Percentiles rank a stretch among this genome's conserved stretches.
These are phyloP conservation scores for Aspergillus phoenicis DNA, from an alignment of 2,329 filamentous ascomycete genomes.

Conservation along the genomic window DNA sequence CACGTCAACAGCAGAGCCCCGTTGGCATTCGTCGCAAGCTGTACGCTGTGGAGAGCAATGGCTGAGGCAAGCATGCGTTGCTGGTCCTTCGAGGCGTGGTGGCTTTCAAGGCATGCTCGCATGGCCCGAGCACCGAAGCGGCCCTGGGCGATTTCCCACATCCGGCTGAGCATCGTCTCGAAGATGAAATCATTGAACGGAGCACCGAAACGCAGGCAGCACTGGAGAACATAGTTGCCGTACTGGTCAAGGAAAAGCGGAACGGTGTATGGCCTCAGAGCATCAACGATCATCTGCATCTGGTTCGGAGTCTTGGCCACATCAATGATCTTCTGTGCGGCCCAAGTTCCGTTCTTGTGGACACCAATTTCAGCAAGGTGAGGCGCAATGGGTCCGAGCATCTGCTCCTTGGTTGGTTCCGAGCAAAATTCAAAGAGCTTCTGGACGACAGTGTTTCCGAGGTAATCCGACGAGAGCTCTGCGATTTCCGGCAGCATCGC, in stretches of 20 bases:
- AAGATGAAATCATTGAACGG: slow-evolving; percentile 97
- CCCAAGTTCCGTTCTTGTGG: slow-evolving; percentile 99
- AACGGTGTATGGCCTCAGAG: slow-evolving; percentile 81
- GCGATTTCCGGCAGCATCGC: slow-evolving; percentile 97
- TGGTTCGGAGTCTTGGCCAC: slow-evolving; percentile 83
- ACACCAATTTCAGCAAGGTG: slow-evolving; percentile 95
- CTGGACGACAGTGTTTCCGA: slow-evolving; percentile 99
- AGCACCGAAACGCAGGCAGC: slow-evolving; percentile 86
- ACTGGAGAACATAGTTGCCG: slow-evolving; percentile 97
- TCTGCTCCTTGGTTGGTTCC: slow-evolving; percentile 83
- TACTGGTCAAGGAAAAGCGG: slow-evolving; percentile 96
- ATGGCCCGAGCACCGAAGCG: slow-evolving; percentile 94
- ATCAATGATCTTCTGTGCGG: slow-evolving; percentile 98
- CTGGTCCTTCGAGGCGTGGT: slow-evolving; percentile 92
- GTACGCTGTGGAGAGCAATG: slow-evolving; percentile 95
- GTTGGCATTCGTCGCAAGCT: slow-evolving; percentile 94
- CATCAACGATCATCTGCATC: slow-evolving; percentile 80
- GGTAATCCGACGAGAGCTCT: slow-evolving; percentile 90
- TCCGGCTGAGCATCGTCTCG: slow-evolving; percentile 89
- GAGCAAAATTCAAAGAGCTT: slow-evolving; percentile 98
- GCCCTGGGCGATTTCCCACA: slow-evolving; percentile 92
- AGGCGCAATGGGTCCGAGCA: slow-evolving; percentile 84
- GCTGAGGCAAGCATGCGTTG: slow-evolving; percentile 91
- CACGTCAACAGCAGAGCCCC: slow-evolving; percentile 91
- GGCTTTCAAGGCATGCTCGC: slow-evolving; percentile 94